Percentiles rank a stretch among this genome's conserved stretches.
phyloP scores from a whole-genome alignment of 768 basidiomycete genomes.

The Solioccasus polychromus region DNA sequence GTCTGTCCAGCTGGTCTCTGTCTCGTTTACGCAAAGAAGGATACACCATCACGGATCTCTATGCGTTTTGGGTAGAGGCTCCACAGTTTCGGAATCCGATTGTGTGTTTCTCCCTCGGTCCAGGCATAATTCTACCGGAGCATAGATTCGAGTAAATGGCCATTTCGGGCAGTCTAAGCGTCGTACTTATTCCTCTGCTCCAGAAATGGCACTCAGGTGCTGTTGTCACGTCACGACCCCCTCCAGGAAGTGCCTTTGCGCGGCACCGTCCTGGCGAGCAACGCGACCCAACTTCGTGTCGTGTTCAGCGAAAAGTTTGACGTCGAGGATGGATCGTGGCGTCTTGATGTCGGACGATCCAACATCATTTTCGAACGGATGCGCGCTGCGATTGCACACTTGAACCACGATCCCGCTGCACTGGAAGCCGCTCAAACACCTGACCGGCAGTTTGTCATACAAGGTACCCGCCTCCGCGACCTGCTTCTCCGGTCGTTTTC shows the following conservation, averaged over 20 bases:
- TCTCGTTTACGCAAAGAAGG: slow-evolving; percentile 63
- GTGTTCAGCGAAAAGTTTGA: slow-evolving; percentile 52
- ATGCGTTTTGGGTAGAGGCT: slow-evolving; percentile 66
- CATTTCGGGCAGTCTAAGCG: neutral
- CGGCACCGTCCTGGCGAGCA: slow-evolving; percentile 53
- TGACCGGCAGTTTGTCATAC: slow-evolving; percentile 52
- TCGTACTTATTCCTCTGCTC: neutral
- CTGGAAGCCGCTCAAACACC: slow-evolving; percentile 34
- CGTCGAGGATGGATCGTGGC: slow-evolving; percentile 49
- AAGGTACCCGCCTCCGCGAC: slow-evolving; percentile 74
- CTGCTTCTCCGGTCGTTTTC: slow-evolving; percentile 60
- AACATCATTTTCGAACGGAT: slow-evolving; percentile 68
- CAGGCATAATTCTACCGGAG: slow-evolving; percentile 59
- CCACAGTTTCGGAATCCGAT: slow-evolving; percentile 62
- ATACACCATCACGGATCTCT: slow-evolving; percentile 64
- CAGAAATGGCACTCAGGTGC: slow-evolving; percentile 69
- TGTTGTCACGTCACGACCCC: slow-evolving; percentile 64
- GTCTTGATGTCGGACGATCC: slow-evolving; percentile 68
- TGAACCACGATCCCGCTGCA: slow-evolving; percentile 51
- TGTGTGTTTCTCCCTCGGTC: slow-evolving; percentile 62
- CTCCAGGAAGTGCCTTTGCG: slow-evolving; percentile 48
- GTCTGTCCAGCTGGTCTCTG: slow-evolving; percentile 67
- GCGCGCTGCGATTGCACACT: slow-evolving; percentile 56
- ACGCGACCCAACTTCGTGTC: slow-evolving; percentile 53
- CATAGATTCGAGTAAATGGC: slow-evolving; percentile 67